Conservation (phyloP, 805 yeast genomes). For the Candida namnaoensis region DNA sequence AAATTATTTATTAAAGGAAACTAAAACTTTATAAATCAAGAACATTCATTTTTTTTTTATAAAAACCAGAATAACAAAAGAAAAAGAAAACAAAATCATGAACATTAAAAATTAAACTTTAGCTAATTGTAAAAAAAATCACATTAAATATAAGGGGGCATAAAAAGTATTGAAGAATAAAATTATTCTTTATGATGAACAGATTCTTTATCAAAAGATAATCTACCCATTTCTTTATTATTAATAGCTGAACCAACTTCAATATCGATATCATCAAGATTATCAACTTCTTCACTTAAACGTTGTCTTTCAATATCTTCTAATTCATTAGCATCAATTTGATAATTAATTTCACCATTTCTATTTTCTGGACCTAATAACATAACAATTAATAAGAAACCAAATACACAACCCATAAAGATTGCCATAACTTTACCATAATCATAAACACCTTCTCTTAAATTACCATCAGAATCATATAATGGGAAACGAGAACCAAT, state of each 20-base stretch:
- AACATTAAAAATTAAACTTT: no score
- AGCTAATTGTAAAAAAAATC: no score
- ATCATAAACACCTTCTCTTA: slow-evolving; percentile 28
- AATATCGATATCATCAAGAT: not conserved
- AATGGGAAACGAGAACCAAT: slow-evolving; percentile 50
- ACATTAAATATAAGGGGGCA: no score
- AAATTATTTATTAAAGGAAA: no score
- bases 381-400: slow-evolving; percentile 36
- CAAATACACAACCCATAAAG: slow-evolving; percentile 57
- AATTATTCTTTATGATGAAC: not conserved
- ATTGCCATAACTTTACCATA: slow-evolving; percentile 60
- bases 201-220: not conserved
- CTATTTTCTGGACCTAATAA: slow-evolving; percentile 56
- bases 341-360: slow-evolving; percentile 19
- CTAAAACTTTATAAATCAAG: no score
- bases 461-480: slow-evolving; percentile 19
- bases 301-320: slow-evolving; percentile 15
- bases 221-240: not conserved
- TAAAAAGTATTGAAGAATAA: no score
- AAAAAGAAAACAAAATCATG: no score
- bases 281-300: slow-evolving; percentile 7
- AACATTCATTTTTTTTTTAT: no score
- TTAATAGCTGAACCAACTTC: slow-evolving; percentile 2
- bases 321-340: slow-evolving; percentile 13
- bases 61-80: no score